phyloP scores from a whole-genome alignment of 495 filamentous ascomycete genomes.

The Aspergillus sclerotiicarbonarius region DNA sequence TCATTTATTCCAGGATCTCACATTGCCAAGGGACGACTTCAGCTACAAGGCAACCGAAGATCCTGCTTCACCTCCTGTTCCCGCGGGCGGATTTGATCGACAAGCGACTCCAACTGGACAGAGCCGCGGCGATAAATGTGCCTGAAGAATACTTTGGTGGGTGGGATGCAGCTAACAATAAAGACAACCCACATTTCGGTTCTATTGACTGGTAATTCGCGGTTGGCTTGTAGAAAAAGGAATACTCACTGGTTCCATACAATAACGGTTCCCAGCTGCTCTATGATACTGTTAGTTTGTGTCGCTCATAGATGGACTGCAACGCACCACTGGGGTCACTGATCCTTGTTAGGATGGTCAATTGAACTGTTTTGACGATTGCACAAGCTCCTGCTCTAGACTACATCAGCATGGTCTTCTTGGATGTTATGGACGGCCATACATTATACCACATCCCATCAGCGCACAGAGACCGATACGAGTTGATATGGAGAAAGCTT shows the following conservation, averaged over 20 bases:
- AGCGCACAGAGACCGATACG: constrained; percentile 7
- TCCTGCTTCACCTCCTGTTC: background rate
- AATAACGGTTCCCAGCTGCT: constrained; percentile 4
- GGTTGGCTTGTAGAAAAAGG: background rate
- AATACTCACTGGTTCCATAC: constrained; percentile 12
- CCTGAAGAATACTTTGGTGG: constrained; percentile 12
- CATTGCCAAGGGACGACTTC: too few species aligned
- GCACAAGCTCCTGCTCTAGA: constrained; percentile 13
- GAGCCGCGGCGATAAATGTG: background rate
- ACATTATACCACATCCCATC: constrained; percentile 10
- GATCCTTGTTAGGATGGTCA: background rate
- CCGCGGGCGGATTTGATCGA: background rate
- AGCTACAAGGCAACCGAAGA: too few species aligned
- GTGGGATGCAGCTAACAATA: constrained; percentile 12
- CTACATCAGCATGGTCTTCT: background rate
- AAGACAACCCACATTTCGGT: constrained; percentile 17
- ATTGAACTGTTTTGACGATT: constrained; percentile 8
- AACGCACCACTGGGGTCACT: constrained; percentile 3
- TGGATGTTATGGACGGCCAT: background rate
- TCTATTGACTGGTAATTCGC: background rate
- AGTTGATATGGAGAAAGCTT: constrained; percentile 7
- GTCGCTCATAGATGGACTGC: background rate
- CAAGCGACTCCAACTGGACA: background rate
- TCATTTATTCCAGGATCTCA: too few species aligned
- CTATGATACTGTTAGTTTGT: background rate